Evolutionary conservation across 805 yeast genomes (phyloP).

Genomic region (Saccharomyces eubayanus): DNA sequence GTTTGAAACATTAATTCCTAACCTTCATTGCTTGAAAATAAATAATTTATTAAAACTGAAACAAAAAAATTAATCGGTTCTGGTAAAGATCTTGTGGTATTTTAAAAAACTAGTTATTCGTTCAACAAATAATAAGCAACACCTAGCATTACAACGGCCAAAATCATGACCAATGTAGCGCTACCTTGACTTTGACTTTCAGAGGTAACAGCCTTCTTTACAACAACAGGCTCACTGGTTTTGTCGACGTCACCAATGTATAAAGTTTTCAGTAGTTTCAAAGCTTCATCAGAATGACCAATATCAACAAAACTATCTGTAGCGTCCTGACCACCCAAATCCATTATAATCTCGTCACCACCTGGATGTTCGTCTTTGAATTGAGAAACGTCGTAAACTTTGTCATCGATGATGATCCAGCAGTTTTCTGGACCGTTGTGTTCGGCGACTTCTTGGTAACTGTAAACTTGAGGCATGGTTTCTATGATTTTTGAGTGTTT

Average conservation of each 20-base stretch:
- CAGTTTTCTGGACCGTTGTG: constrained; percentile 72
- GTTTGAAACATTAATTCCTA: not conserved
- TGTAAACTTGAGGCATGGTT: constrained; percentile 43
- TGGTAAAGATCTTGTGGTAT: not conserved
- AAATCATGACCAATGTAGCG: constrained; percentile 77
- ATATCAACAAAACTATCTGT: constrained; percentile 80
- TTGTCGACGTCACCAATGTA: constrained; percentile 76
- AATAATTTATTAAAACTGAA: not conserved
- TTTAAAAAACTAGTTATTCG: constrained; percentile 6
- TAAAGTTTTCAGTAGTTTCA: constrained; percentile 59
- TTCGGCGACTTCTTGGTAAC: constrained; percentile 57
- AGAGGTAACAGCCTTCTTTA: constrained; percentile 30
- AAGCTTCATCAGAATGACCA: constrained; percentile 97
- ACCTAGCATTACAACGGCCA: constrained; percentile 43
- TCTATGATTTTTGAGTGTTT: constrained; percentile 33
- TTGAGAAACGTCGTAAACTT: constrained; percentile 75
- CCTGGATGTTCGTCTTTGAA: constrained; percentile 57
- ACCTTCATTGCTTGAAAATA: not conserved
- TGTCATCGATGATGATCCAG: constrained; percentile 78
- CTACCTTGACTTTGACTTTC: constrained; percentile 54
- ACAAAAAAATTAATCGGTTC: not conserved
- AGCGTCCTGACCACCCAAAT: constrained; percentile 76
- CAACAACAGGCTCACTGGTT: constrained; percentile 34
- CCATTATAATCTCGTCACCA: constrained; percentile 73
- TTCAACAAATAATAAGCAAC: constrained; percentile 24